Evolutionary conservation across 2,329 filamentous ascomycete genomes (phyloP).

Genomic region (Penicillium olsonii): DNA sequence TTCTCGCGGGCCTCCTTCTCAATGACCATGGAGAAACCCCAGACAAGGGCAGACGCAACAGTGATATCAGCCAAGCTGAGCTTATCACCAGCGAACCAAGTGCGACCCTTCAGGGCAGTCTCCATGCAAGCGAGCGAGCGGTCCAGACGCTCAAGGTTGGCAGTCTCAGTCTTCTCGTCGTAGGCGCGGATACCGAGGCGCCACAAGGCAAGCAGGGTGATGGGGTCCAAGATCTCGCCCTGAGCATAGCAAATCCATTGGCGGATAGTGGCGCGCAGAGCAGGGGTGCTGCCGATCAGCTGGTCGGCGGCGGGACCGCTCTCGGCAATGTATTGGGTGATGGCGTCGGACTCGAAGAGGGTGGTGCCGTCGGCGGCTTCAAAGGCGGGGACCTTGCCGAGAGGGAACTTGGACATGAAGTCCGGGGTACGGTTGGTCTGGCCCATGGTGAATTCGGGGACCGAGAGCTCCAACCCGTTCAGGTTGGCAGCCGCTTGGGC

Average conservation of each 20-base stretch:
- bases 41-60: conserved; percentile 25
- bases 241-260: conserved; percentile 52
- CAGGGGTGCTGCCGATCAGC: conserved; percentile 47
- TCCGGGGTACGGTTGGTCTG: conserved; percentile 48
- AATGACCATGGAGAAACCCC: conserved; percentile 27
- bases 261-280: conserved; percentile 45
- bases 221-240: conserved; percentile 23
- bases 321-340: conserved; percentile 50
- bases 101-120: conserved; percentile 19
- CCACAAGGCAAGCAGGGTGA: conserved; percentile 22
- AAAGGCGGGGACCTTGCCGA: conserved; percentile 55
- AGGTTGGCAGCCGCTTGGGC: conserved; percentile 36
- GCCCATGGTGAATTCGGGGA: conserved; percentile 44
- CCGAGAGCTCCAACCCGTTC: conserved; percentile 35
- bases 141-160: conserved; percentile 20
- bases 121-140: conserved; percentile 23
- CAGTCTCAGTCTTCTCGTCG: conserved; percentile 23
- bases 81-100: conserved; percentile 25
- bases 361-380: conserved; percentile 51
- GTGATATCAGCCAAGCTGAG: conserved; percentile 32
- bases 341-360: conserved; percentile 51
- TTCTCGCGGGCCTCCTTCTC: conserved; percentile 30
- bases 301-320: conserved; percentile 48
- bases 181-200: conserved; percentile 22
- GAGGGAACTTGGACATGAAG: conserved; percentile 54